These are phyloP conservation scores for Apiospora koreana DNA, from an alignment of 2,329 filamentous ascomycete species.

Conservation along the genomic window DNA sequence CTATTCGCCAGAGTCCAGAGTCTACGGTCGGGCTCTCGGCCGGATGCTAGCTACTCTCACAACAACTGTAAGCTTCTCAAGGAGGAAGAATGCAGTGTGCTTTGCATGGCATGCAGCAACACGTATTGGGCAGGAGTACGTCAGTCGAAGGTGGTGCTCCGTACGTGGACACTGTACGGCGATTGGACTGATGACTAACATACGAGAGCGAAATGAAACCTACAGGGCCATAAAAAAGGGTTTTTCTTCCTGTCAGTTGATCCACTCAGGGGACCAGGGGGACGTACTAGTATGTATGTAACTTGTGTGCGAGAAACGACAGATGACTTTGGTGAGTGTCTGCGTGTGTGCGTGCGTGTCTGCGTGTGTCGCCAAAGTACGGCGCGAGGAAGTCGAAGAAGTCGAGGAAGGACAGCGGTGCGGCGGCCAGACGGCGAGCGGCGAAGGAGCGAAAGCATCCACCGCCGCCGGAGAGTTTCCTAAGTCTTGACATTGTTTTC, in stretches of 20 bases:
- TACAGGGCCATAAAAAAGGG: background rate
- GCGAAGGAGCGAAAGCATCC: background rate
- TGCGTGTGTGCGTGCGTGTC: too few relatives aligned
- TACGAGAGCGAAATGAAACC: constrained; percentile 3
- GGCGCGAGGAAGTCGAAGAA: background rate
- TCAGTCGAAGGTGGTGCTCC: background rate
- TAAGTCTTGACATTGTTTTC: background rate
- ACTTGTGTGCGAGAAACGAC: background rate
- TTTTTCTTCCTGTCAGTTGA: background rate
- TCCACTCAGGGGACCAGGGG: background rate
- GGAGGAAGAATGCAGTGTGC: background rate
- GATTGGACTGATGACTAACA: background rate
- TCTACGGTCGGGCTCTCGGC: too few relatives aligned
- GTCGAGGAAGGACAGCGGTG: background rate
- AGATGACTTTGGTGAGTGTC: background rate
- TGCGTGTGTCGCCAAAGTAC: background rate
- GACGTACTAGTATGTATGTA: too few relatives aligned
- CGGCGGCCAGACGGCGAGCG: background rate
- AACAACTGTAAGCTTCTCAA: background rate
- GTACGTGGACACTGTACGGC: background rate
- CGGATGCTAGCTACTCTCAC: background rate
- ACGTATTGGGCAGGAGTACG: background rate
- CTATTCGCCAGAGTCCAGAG: too few relatives aligned
- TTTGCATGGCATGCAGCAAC: background rate
- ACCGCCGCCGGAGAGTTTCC: constrained; percentile 6